Percentiles rank a stretch among this genome's conserved stretches.
Conservation (phyloP, 2,329 filamentous ascomycete genomes). For the Ceratocystis variospora region DNA sequence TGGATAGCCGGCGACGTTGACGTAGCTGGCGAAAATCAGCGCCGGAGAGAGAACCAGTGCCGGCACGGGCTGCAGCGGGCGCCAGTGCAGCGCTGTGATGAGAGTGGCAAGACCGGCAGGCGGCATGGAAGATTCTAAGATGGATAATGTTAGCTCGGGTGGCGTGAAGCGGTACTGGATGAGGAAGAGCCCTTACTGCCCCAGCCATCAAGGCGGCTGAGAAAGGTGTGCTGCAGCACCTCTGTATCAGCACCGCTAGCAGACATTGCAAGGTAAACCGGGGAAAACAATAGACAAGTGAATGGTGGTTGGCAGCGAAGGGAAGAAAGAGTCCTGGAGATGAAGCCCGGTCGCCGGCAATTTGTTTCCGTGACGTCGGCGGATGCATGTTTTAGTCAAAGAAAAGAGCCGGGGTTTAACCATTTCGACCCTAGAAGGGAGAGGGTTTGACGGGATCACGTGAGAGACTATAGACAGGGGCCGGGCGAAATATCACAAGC, state of each 20-base stretch:
- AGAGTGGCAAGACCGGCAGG: conserved; percentile 43
- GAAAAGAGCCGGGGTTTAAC: not conserved
- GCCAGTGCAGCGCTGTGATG: conserved; percentile 41
- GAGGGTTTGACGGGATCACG: not conserved
- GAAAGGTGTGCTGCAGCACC: conserved; percentile 21
- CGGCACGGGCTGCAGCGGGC: conserved; percentile 39
- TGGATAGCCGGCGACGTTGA: conserved; percentile 45
- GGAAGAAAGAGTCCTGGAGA: not conserved
- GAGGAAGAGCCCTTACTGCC: conserved; percentile 31
- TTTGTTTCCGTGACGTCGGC: not conserved
- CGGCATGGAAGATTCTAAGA: conserved; percentile 38
- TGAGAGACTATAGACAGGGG: not conserved
- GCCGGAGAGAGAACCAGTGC: conserved; percentile 36
- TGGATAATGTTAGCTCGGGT: not conserved
- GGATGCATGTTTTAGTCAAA: not conserved
- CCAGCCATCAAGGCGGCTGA: conserved; percentile 32
- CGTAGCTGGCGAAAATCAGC: conserved; percentile 43
- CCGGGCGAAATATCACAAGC: not conserved
- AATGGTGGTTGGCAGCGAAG: no score
- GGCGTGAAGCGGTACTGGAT: conserved; percentile 6
- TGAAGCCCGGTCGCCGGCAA: not conserved
- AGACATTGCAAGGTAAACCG: conserved; percentile 4
- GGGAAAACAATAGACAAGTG: no score
- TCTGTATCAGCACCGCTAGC: conserved; percentile 1
- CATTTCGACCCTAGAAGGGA: not conserved